These are phyloP conservation scores for Conticribra guillardii DNA, from an alignment of 108 stramenopile genomes.

Conservation along the genomic window DNA sequence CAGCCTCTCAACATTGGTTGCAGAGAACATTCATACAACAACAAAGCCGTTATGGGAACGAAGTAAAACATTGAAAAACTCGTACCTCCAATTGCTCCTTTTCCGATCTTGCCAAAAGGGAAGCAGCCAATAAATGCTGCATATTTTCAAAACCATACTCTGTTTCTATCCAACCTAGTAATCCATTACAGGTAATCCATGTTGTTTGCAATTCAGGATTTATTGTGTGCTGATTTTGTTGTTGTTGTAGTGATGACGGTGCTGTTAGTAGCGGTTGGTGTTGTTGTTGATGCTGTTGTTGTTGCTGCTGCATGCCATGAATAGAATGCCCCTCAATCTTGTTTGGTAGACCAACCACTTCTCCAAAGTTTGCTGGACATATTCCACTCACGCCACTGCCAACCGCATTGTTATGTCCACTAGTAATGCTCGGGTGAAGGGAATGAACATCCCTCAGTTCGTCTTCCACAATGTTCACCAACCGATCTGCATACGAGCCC, in stretches of 20 bases:
- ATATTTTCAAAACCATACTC: conserved; percentile 57
- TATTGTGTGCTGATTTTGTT: background rate
- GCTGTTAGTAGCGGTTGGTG: background rate
- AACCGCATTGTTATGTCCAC: background rate
- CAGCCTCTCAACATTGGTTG: no score
- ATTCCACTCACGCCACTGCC: background rate
- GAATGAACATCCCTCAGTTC: conserved; percentile 40
- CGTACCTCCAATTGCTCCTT: conserved; percentile 47
- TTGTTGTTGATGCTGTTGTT: no score
- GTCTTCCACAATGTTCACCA: conserved; percentile 59
- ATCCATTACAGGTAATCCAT: conserved; percentile 22
- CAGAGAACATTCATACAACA: no score
- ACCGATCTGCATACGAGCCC: conserved; percentile 53
- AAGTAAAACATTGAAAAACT: background rate
- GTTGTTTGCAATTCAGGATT: no score
- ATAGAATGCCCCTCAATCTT: background rate
- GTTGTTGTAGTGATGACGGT: background rate
- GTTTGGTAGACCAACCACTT: no score
- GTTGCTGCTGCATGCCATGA: background rate
- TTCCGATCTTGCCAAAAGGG: conserved; percentile 26
- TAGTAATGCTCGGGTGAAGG: background rate
- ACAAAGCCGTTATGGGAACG: no score
- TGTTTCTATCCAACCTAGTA: conserved; percentile 51
- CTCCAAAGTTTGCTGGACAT: background rate
- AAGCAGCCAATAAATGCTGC: conserved; percentile 26